Base-by-base conservation (phyloP, 2,329 filamentous ascomycete species). In the Simplicillium sp. region DNA sequence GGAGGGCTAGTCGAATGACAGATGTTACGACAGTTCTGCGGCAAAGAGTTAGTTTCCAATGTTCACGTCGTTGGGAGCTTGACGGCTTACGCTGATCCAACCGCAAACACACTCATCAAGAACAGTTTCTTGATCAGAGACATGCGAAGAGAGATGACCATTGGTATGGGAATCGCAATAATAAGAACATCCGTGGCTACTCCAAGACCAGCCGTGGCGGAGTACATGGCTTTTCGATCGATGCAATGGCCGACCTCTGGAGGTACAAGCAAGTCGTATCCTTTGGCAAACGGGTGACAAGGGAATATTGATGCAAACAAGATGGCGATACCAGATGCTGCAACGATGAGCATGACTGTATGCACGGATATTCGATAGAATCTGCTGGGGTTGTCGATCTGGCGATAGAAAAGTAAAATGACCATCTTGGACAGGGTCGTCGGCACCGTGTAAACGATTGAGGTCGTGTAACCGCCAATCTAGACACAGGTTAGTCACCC, bases 131-230 rank as follows among this genome's bases (percentile, higher is more conserved):
- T 67, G n/a, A 58, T 59, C 29, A 47, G 45, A 0, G 66, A 64
- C 46, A 73, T 62, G 37, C 65, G 64, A 3, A 73, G 48, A 1
- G 52, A 54, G 31, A 65, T 48, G 1, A 73, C 55, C 20, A 66
- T 66, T 0, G 62, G 64, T 13, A 72, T 61, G 0, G 68, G 70
- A 3, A 73, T 53, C 0, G 59, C 46, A 36, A 68, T 66, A 5
- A 70, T 61, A 13, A 71, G 43, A 1, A 73, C 40, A 45, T 73
- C 68, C 1, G 68, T 70, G 6, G 64, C 42, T 18, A 72, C 67
- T 37, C 70, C 70, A 13, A 64, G 54, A 1, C 60, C 61, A 0
- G 69, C 67, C n/a, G 68, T 70, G 15, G 63, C 57, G 17, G 72
- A 62, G 46, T 72, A 72, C 36, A 73, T 60, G 1, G 62, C 53